Conservation (phyloP, 129 eudicot species). For the Lactuca sativa region DNA sequence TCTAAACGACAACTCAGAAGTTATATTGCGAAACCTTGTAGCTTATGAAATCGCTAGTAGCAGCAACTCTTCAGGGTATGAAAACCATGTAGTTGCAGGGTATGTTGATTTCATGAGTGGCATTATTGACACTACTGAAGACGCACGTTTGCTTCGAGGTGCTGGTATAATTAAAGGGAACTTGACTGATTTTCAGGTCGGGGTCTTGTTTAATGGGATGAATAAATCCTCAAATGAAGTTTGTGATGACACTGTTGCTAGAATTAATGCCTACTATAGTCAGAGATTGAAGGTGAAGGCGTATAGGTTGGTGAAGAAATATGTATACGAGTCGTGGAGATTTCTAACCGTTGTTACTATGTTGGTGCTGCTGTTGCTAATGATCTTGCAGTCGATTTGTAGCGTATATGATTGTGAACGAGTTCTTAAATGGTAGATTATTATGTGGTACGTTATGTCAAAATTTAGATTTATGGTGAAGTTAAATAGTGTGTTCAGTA, state of each 20-base stretch:
- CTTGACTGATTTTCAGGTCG: conserved; percentile 11
- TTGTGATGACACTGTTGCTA: conserved; percentile 9
- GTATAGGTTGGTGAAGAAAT: conserved; percentile 11
- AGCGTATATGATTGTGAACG: conserved; percentile 10
- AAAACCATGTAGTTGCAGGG: neutral
- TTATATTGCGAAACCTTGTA: conserved; percentile 21
- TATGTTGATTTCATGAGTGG: conserved; percentile 23
- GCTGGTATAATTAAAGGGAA: conserved; percentile 18
- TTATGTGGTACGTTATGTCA: neutral
- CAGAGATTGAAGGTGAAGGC: conserved; percentile 7
- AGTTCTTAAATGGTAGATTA: conserved; percentile 3
- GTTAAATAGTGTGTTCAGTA: no score
- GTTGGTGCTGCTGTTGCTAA: conserved; percentile 1
- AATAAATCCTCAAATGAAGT: conserved; percentile 17
- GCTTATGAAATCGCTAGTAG: conserved; percentile 16
- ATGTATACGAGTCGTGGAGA: conserved; percentile 26
- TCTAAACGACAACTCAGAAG: conserved; percentile 23
- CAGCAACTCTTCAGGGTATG: neutral
- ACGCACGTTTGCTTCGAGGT: conserved; percentile 14
- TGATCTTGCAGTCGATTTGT: conserved; percentile 19
- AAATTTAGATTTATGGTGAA: neutral
- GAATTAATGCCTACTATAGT: neutral
- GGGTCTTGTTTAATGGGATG: conserved; percentile 25
- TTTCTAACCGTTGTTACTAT: conserved; percentile 18
- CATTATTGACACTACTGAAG: conserved; percentile 24